A percentile compares a stretch with the other conserved stretches of the same genome.
Evolutionary conservation across 331 rosid genomes (phyloP).

Genomic region (Quercus tomentella): DNA sequence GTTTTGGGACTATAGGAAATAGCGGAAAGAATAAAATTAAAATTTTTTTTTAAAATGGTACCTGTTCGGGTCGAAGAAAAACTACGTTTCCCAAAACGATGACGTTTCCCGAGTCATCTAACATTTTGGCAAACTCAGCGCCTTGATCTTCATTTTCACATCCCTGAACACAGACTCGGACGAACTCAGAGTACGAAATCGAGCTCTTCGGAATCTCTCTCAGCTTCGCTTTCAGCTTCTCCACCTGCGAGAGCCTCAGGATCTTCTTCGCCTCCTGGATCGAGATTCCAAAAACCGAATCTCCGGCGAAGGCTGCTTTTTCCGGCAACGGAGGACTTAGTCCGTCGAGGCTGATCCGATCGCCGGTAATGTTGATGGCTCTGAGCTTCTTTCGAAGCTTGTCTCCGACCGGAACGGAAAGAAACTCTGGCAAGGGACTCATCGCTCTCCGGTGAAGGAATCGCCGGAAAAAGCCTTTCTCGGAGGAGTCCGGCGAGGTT

Average conservation of each 20-base stretch:
- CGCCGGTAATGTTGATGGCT: slow-evolving; percentile 26
- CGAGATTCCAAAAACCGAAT: slow-evolving; percentile 23
- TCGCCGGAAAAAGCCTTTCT: slow-evolving; percentile 41
- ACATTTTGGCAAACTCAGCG: slow-evolving; percentile 50
- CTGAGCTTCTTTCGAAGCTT: slow-evolving; percentile 61
- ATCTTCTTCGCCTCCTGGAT: slow-evolving; percentile 63
- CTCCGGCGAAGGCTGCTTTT: not conserved
- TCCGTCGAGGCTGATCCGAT: slow-evolving; percentile 19
- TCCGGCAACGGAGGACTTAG: slow-evolving; percentile 25
- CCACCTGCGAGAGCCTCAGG: slow-evolving; percentile 47
- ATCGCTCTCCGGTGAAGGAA: slow-evolving; percentile 45
- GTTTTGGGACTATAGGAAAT: no score
- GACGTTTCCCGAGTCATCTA: slow-evolving; percentile 77
- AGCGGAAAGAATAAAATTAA: no score
- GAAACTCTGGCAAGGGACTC: slow-evolving; percentile 42
- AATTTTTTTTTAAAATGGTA: not conserved
- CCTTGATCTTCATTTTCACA: slow-evolving; percentile 58
- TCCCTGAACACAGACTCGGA: slow-evolving; percentile 49
- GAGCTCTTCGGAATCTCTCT: slow-evolving; percentile 40
- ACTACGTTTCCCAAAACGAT: slow-evolving; percentile 76
- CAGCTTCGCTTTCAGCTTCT: slow-evolving; percentile 62
- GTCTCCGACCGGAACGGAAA: slow-evolving; percentile 51
- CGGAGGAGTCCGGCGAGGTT: slow-evolving; percentile 24
- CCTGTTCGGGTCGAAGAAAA: slow-evolving; percentile 85
- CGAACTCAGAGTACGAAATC: slow-evolving; percentile 48